phyloP scores from a whole-genome alignment of 2,329 filamentous ascomycete species.

The Pseudonectria buxi region DNA sequence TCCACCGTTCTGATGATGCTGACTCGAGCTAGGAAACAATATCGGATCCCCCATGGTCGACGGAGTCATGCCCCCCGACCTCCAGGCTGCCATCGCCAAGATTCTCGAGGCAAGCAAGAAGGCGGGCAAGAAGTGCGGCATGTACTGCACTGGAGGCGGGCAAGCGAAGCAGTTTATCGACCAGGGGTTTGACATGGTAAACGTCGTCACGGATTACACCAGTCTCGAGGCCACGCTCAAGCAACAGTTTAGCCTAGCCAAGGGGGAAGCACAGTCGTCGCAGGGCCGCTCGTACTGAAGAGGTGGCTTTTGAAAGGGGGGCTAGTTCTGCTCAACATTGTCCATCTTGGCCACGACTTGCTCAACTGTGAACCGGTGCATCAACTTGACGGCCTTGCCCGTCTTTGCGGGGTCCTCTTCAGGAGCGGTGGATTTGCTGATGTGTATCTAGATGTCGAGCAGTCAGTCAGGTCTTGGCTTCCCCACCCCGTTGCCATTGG shows the following conservation, averaged over 20 bases:
- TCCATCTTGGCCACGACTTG: conserved; percentile 66
- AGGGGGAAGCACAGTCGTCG: conserved; percentile 30
- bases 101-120: conserved; percentile 50
- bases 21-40: conserved; percentile 41
- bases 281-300: conserved; percentile 36
- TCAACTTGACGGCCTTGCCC: conserved; percentile 60
- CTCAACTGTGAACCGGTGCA: conserved; percentile 67
- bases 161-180: conserved; percentile 49
- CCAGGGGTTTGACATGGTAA: conserved; percentile 57
- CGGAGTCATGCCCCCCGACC: conserved; percentile 50
- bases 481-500: too few species aligned
- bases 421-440: conserved; percentile 49
- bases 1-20: neutral
- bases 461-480: too few species aligned
- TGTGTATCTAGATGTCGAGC: conserved; percentile 45
- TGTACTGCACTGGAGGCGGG: conserved; percentile 50
- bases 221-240: conserved; percentile 39
- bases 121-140: conserved; percentile 60
- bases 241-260: conserved; percentile 40
- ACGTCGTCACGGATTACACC: conserved; percentile 49
- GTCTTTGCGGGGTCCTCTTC: conserved; percentile 49
- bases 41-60: conserved; percentile 57
- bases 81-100: conserved; percentile 52
- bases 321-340: conserved; percentile 35
- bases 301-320: neutral